phyloP scores from a whole-genome alignment of 2,329 filamentous ascomycete species.

The Westerdykella aurantiaca region DNA sequence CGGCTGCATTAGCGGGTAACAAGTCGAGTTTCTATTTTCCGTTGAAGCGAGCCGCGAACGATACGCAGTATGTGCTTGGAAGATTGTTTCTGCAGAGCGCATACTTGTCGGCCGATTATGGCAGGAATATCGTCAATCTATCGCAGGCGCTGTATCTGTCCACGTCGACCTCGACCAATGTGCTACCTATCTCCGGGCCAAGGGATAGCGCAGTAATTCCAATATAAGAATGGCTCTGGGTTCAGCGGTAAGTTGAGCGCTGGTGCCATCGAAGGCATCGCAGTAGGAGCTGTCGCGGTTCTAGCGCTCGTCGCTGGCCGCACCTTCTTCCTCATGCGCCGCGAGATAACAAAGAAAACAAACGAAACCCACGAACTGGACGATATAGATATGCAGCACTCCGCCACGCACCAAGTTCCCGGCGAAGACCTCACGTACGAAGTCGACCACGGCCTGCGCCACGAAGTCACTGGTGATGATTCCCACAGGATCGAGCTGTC shows the following conservation, averaged over 20 bases:
- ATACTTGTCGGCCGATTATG: slow-evolving; percentile 38
- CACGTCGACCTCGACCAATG: slow-evolving; percentile 37
- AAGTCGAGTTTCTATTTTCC: slow-evolving; percentile 33
- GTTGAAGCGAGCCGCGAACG: slow-evolving; percentile 33
- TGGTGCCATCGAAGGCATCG: slow-evolving; percentile 24
- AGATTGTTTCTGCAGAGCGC: slow-evolving; percentile 40
- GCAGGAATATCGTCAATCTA: slow-evolving; percentile 21
- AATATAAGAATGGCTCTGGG: neutral
- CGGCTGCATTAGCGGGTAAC: slow-evolving; percentile 16
- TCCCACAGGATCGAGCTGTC: slow-evolving; percentile 10
- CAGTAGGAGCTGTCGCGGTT: slow-evolving; percentile 14
- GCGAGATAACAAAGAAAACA: slow-evolving; percentile 3
- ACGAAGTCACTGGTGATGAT: slow-evolving; percentile 13
- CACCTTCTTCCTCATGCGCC: slow-evolving; percentile 12
- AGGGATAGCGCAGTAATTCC: slow-evolving; percentile 1
- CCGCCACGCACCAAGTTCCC: slow-evolving; percentile 4
- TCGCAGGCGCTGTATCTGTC: slow-evolving; percentile 50
- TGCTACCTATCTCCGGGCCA: slow-evolving; percentile 26
- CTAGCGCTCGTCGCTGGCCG: slow-evolving; percentile 8
- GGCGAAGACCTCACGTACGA: slow-evolving; percentile 12
- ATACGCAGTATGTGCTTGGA: slow-evolving; percentile 36
- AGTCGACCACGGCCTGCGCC: slow-evolving; percentile 10
- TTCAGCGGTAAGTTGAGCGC: slow-evolving; percentile 10
- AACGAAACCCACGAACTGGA: slow-evolving; percentile 10
- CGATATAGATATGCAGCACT: slow-evolving; percentile 9